Base-by-base conservation (phyloP, 2,329 filamentous ascomycete species). In the Pseudopithomyces chartarum region DNA sequence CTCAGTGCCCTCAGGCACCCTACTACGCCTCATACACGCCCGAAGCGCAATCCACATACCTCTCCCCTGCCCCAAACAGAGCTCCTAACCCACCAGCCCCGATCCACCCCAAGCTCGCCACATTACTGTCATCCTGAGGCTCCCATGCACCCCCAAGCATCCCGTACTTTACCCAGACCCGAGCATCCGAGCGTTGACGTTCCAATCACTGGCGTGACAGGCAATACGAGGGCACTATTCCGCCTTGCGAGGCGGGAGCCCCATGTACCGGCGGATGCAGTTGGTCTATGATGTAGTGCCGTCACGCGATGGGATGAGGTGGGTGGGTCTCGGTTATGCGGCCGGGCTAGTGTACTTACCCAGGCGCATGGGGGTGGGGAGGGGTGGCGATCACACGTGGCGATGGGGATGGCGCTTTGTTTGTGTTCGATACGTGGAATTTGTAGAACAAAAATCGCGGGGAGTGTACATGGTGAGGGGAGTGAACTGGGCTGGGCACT, bases 241-340 rank as follows among this genome's bases (percentile, higher is more conserved):
- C 38, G 54, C 54, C 54, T 56, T 17, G 54, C 43, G 48, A 39
- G 5, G 26, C 4, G 26, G 5, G 8, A 4, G 26, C 29, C 32
- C 32, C 23, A 32, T 38, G n/a, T 12, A 38, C 5, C 10, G 32
- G 11, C 45, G 19, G 6, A 48, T 12, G 38, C 36, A 33, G 48
- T n/a, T 12, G 42, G 44, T 53, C 55, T 54, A 53, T 57, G 54
- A 57, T 53, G 50, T 26, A 40, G 40, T 45, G 36, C 7, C 5
- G 49, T 54, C 39, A 45, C 50, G 55, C 22, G 50, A 49, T 32
- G 38, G 44, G 10, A 49, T 34, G 26, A 26, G 33, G n/a, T n/a
- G n/a, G 29, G 43, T 49, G 34, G 52, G 52, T 8, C 33, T 12
- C 39, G 45, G 29, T 43, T 49, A 32, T 54, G 55, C 50, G 50